Conservation (phyloP, 2,329 filamentous ascomycete genomes). For the Stromatinia cepivora region DNA sequence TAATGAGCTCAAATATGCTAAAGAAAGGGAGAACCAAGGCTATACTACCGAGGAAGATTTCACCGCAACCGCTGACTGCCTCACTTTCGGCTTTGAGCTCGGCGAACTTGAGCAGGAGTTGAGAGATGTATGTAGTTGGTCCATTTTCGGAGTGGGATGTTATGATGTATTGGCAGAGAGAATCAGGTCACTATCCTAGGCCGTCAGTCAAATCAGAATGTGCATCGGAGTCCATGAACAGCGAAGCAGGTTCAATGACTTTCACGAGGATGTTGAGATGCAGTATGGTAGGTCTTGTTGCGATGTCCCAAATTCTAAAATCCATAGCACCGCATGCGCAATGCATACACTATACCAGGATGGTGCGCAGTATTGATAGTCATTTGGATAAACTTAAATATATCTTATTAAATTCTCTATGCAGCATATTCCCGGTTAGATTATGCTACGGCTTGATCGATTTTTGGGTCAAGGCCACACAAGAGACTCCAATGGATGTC, state of each 20-base stretch:
- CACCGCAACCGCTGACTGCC: fast-evolving
- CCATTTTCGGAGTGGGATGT: not conserved
- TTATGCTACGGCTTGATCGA: not conserved
- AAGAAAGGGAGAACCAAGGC: not conserved
- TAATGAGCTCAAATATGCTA: not conserved
- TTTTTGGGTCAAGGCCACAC: not conserved
- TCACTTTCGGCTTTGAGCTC: not conserved
- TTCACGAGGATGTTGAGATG: not conserved
- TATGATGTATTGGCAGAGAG: not conserved
- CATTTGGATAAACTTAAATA: too few species aligned
- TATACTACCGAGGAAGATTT: not conserved
- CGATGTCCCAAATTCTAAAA: not conserved
- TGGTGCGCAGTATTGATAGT: not conserved
- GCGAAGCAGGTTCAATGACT: not conserved
- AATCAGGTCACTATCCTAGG: too few species aligned
- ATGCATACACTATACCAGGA: not conserved
- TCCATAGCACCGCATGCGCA: too few species aligned
- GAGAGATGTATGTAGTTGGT: too few species aligned
- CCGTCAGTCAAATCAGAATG: not conserved
- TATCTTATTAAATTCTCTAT: not conserved
- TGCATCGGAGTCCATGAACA: not conserved
- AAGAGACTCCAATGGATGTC: too few species aligned
- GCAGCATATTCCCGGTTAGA: not conserved
- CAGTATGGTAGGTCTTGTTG: too few species aligned
- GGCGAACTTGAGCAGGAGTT: not conserved